Conservation (phyloP, 768 basidiomycete species). For the Agrocybe chaxingu region DNA sequence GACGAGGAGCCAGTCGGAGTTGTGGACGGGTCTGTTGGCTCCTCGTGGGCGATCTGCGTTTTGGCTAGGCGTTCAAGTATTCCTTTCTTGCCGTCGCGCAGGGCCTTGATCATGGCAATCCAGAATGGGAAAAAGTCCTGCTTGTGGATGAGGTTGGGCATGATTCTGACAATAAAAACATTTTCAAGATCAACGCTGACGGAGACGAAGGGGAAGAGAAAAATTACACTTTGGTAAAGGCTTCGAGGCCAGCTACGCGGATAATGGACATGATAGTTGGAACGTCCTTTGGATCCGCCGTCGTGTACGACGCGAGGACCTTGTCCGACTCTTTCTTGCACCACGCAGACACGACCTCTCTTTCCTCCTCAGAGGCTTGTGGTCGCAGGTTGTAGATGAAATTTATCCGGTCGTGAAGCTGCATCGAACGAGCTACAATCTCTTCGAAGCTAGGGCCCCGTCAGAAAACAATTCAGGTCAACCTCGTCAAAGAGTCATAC, state of each 20-base stretch:
- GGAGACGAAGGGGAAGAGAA: not conserved
- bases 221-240: conserved; percentile 21
- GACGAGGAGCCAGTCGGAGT: not conserved
- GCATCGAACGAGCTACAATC: conserved; percentile 9
- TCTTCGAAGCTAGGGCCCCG: conserved; percentile 18
- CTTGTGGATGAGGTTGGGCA: conserved; percentile 20
- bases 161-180: conserved; percentile 13
- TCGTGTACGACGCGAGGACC: conserved; percentile 18
- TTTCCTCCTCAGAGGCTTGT: conserved; percentile 10
- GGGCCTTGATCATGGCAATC: conserved; percentile 19
- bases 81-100: conserved; percentile 14
- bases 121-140: conserved; percentile 18
- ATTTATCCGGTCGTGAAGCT: conserved; percentile 15
- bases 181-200: too few relatives aligned
- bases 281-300: conserved; percentile 16
- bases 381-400: conserved; percentile 17
- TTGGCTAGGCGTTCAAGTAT: conserved; percentile 4
- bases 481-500: conserved; percentile 10
- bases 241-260: conserved; percentile 12
- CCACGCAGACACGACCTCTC: conserved; percentile 14
- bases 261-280: conserved; percentile 21
- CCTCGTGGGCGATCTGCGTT: not conserved
- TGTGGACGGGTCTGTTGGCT: not conserved
- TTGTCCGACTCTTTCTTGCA: conserved; percentile 13
- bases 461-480: not conserved